Evolutionary conservation across 306 rosid genomes (phyloP).

Genomic region (Pterocarpus santalinus): DNA sequence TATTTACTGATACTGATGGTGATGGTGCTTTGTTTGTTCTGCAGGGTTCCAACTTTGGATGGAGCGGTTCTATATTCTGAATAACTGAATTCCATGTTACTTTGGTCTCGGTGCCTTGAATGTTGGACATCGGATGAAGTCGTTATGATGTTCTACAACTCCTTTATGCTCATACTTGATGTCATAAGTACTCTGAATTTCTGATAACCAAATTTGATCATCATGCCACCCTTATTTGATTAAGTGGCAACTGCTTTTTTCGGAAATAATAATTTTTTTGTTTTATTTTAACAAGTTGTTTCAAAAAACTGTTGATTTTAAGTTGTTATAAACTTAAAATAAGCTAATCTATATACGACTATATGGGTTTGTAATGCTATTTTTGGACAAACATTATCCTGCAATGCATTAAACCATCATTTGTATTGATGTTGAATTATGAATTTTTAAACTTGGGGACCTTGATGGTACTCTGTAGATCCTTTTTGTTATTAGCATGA

Average conservation of each 20-base stretch:
- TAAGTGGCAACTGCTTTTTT: too few relatives aligned
- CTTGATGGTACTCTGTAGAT: neutral
- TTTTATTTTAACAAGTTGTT: too few relatives aligned
- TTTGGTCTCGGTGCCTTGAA: constrained; percentile 23
- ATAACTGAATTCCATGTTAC: constrained; percentile 25
- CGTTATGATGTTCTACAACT: constrained; percentile 25
- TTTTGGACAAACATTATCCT: neutral
- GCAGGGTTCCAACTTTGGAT: constrained; percentile 95
- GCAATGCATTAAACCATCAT: neutral
- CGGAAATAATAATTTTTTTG: too few relatives aligned
- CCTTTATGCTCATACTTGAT: constrained; percentile 34
- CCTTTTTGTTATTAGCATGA: neutral
- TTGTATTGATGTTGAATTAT: neutral
- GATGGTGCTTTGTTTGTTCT: constrained; percentile 46
- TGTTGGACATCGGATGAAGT: constrained; percentile 3
- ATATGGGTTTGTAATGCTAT: constrained; percentile 6
- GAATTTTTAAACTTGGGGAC: constrained; percentile 3
- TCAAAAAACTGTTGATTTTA: too few relatives aligned
- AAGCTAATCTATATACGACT: neutral
- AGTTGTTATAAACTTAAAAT: too few relatives aligned
- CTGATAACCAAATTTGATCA: constrained; percentile 21
- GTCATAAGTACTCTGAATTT: constrained; percentile 28
- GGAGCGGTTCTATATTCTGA: constrained; percentile 87
- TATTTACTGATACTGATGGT: constrained; percentile 30
- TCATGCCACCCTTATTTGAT: constrained; percentile 31